Evolutionary conservation across 257 asterid species (phyloP).

Genomic region (Euphrasia confusa): DNA sequence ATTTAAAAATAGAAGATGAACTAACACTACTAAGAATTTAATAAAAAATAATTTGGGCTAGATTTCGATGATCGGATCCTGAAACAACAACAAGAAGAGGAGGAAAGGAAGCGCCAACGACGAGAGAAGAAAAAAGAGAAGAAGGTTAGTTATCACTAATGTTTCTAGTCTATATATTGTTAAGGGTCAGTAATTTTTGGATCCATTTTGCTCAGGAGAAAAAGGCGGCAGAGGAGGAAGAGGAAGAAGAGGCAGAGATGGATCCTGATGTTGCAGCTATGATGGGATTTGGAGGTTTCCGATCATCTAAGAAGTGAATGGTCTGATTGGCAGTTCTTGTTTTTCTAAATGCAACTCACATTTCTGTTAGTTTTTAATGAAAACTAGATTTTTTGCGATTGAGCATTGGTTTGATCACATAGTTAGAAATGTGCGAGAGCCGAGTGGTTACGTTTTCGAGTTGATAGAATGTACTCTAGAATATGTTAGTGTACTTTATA

Average conservation of each 20-base stretch:
- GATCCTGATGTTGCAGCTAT: slow-evolving; percentile 89
- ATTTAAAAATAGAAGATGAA: background rate
- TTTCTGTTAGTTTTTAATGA: too few species aligned
- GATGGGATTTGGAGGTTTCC: slow-evolving; percentile 99
- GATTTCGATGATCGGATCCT: slow-evolving; percentile 87
- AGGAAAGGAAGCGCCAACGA: slow-evolving; percentile 86
- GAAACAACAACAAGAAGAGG: slow-evolving; percentile 97
- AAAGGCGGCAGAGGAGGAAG: slow-evolving; percentile 48
- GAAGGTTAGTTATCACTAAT: slow-evolving; percentile 48
- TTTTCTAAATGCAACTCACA: background rate
- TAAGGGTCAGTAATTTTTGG: slow-evolving; percentile 7
- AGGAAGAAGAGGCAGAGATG: slow-evolving; percentile 66
- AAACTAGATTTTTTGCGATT: too few species aligned
- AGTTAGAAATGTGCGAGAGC: too few species aligned
- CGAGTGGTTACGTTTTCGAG: too few species aligned
- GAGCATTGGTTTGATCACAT: too few species aligned
- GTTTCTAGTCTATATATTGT: background rate
- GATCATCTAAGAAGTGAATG: slow-evolving; percentile 81
- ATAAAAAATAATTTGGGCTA: slow-evolving; percentile 10
- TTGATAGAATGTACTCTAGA: too few species aligned
- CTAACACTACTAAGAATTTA: background rate
- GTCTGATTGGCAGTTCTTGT: slow-evolving; percentile 17
- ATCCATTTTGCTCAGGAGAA: slow-evolving; percentile 52
- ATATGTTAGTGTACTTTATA: too few species aligned
- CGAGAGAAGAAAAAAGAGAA: slow-evolving; percentile 97